Conservation (phyloP, 768 basidiomycete genomes). For the Fomitopsis serialis region DNA sequence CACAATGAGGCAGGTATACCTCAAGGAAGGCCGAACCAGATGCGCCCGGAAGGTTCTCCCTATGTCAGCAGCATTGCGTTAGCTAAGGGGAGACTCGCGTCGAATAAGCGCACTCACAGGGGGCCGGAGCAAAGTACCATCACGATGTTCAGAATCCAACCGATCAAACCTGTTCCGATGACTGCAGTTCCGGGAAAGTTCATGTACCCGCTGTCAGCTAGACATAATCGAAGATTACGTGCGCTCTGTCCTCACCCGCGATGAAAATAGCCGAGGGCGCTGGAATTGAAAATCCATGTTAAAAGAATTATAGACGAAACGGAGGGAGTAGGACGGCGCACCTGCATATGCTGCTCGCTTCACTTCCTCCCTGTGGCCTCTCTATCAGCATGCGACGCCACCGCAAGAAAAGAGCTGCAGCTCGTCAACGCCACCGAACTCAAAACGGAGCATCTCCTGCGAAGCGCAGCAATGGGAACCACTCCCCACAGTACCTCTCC, state of each 20-base stretch:
- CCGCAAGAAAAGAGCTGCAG: background rate
- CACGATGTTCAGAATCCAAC: conserved; percentile 86
- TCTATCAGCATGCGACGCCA: conserved; percentile 5
- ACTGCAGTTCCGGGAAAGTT: conserved; percentile 31
- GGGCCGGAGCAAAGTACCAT: conserved; percentile 80
- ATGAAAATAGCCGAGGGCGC: conserved; percentile 60
- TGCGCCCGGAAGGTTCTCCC: conserved; percentile 60
- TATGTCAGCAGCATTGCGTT: conserved; percentile 18
- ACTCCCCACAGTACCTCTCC: too few species aligned
- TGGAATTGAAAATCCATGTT: conserved; percentile 7
- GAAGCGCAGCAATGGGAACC: too few species aligned
- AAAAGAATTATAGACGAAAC: conserved; percentile 2
- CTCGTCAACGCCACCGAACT: background rate
- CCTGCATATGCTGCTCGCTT: conserved; percentile 75
- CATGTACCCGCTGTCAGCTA: background rate
- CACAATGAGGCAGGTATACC: conserved; percentile 22
- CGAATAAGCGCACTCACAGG: conserved; percentile 39
- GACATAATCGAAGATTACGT: background rate
- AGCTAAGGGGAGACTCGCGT: background rate
- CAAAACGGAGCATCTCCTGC: background rate
- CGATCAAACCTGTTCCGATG: conserved; percentile 69
- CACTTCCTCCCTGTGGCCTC: conserved; percentile 60
- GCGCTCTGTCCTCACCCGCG: conserved; percentile 28
- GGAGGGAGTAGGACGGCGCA: conserved; percentile 21
- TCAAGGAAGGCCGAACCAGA: conserved; percentile 72